These are phyloP conservation scores for Phoma sp. DNA, from an alignment of 2,329 filamentous ascomycete species.

Conservation along the genomic window DNA sequence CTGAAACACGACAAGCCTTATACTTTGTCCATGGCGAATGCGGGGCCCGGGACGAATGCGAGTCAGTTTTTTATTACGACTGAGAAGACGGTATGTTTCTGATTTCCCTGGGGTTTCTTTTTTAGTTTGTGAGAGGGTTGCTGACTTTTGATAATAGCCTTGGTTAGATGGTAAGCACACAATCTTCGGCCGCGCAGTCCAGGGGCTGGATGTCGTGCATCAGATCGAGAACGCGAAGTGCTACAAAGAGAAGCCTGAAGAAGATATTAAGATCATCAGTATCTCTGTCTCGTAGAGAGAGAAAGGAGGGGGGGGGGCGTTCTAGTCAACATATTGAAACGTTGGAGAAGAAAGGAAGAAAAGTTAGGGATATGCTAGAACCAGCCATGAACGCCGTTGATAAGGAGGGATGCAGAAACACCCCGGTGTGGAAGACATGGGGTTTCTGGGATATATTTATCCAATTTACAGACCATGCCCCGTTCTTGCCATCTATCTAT, in stretches of 20 bases:
- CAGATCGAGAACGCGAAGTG: slow-evolving; percentile 92
- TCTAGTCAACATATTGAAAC: too few relatives aligned
- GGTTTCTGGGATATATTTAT: too few relatives aligned
- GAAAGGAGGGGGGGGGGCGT: too few relatives aligned
- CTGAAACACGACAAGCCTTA: slow-evolving; percentile 95
- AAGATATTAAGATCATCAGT: slow-evolving; percentile 96
- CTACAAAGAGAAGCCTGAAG: slow-evolving; percentile 90
- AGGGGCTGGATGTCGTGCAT: slow-evolving; percentile 92
- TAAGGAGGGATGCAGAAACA: too few relatives aligned
- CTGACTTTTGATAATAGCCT: slow-evolving; percentile 58
- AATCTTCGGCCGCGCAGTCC: slow-evolving; percentile 88
- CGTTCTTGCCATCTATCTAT: too few relatives aligned
- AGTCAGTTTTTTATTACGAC: slow-evolving; percentile 99
- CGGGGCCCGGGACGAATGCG: slow-evolving; percentile 91
- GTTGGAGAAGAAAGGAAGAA: too few relatives aligned
- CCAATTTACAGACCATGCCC: too few relatives aligned
- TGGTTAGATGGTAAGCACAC: slow-evolving; percentile 98
- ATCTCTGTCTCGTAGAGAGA: slow-evolving; percentile 58
- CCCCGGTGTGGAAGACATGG: too few relatives aligned
- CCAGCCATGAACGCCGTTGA: too few relatives aligned
- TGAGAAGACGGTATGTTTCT: slow-evolving; percentile 78
- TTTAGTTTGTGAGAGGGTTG: too few relatives aligned
- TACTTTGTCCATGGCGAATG: slow-evolving; percentile 97
- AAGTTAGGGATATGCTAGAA: too few relatives aligned
- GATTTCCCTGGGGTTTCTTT: too few relatives aligned